Base-by-base conservation (phyloP, 1,284 basidiomycete genomes). In the Caloboletus firmus region DNA sequence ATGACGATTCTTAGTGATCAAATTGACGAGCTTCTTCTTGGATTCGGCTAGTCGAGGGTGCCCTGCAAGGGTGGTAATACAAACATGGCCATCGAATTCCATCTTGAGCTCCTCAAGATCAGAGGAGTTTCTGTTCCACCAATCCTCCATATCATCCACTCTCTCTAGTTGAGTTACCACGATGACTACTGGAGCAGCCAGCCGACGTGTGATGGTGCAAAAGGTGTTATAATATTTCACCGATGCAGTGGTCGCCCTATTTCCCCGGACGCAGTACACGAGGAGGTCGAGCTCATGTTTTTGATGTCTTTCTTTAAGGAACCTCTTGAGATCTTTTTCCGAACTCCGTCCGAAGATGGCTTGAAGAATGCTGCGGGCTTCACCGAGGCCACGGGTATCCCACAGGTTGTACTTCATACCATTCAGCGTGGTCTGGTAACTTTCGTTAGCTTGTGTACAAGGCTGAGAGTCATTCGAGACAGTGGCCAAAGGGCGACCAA, bases 301-400 rank as follows among this genome's bases (percentile, higher is more conserved):
- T 8, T 24, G 39, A 20, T 62, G 54, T 9, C 67, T 64, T 45
- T 65, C 57, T 41, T 54, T 49, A 17, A 72, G 55, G 35, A 71
- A 55, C 15, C 49, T 57, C 35, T 58, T 61, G 24, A 68, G 49
- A 9, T 57, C 49, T 32, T 45, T 63, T 37, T 59, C 52, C 2
- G 66, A 49, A 30, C 50, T 31, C 5, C 22, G 22, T 31, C 53
- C n/a, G 10, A 66, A 52, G 5, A 66, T 3, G 28, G 15, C 20
- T 40, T 10, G 43, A 12, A 65, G 4, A 30, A 61, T 28, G 13
- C 8, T 39, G 17, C 31, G 45, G 10, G 35, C 60, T 45, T 56
- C 64, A 18, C 64, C 49, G 4, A 68, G 62, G 22, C 67, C 67
- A 40, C 64, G 66, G n/a, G 67, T 72, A 36, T 68, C 67, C 63